Evolutionary conservation across 495 filamentous ascomycete species (phyloP).

Genomic region (Letharia columbiana): DNA sequence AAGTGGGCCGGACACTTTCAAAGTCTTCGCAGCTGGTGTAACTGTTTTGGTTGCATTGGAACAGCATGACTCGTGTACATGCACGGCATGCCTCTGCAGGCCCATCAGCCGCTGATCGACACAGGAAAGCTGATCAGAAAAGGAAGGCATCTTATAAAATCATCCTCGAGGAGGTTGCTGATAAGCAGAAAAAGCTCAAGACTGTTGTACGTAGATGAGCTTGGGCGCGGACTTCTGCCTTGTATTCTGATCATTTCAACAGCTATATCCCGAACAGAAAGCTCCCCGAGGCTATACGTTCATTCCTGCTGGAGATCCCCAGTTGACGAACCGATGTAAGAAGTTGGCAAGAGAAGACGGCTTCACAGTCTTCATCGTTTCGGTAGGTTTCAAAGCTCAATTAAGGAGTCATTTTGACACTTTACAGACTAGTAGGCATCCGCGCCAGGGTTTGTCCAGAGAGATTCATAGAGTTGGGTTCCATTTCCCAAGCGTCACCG

Average conservation of each 20-base stretch:
- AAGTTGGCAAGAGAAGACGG: slow-evolving; percentile 63
- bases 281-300: slow-evolving; percentile 75
- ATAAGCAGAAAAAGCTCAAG: slow-evolving; percentile 52
- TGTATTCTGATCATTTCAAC: slow-evolving; percentile 23
- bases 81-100: slow-evolving; percentile 18
- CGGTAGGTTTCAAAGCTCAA: slow-evolving; percentile 40
- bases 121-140: slow-evolving; percentile 21
- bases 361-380: slow-evolving; percentile 66
- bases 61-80: slow-evolving; percentile 18
- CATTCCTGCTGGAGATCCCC: slow-evolving; percentile 72
- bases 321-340: slow-evolving; percentile 67
- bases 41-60: not conserved
- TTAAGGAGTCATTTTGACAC: slow-evolving; percentile 9
- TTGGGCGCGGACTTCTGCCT: slow-evolving; percentile 5
- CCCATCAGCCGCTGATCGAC: slow-evolving; percentile 19
- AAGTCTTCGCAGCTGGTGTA: not conserved
- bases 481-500: slow-evolving; percentile 56
- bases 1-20: not conserved
- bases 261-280: slow-evolving; percentile 44
- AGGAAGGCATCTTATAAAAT: slow-evolving; percentile 48
- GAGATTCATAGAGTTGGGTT: slow-evolving; percentile 75
- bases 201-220: slow-evolving; percentile 43
- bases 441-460: slow-evolving; percentile 45
- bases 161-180: slow-evolving; percentile 48
- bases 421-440: slow-evolving; percentile 39